Base-by-base conservation (phyloP, 1,284 basidiomycete species). In the Microbotryum silenes-acaulis region DNA sequence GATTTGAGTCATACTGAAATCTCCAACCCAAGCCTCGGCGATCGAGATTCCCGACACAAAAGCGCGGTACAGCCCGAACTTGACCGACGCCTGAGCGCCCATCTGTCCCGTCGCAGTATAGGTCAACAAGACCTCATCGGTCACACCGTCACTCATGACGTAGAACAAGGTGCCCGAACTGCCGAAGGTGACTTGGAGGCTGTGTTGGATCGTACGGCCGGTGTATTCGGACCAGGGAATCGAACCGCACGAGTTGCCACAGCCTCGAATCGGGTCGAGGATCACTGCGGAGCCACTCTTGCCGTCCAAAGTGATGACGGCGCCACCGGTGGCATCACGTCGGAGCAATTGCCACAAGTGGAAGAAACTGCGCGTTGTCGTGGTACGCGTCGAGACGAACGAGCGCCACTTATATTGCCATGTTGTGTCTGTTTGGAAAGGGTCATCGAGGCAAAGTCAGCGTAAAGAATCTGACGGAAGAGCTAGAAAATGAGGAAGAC, bases 331-430 rank as follows among this genome's bases (percentile, higher is more conserved):
- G 23, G 37, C 54, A n/a, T 48, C 55, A 16, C 55, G 45, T 23
- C 46, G 31, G 45, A 57, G 55, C 20, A 57, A 29, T 42, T 57
- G 55, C 23, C 25, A 57, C 23, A 50, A 33, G 48, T 57, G 55
- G 48, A 48, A 48, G 27, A 46, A 57, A 16, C 16, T 53, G 16
- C 51, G 29, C 4, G 51, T 31, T 6, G 33, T 42, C 5, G 27
- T 31, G 29, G 51, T 53, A 8, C 51, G 20, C 6, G 51, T 53
- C 9, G 55, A 57, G 7, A 49, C 46, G 33, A 49, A 57, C 3
- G 45, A 48, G 18, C 49, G 48, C 55, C 55, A 57, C 6, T 27
- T 27, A 47, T 33, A 57, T 10, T 45, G 29, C 55, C 55, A 57
- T 5, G 55, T 48, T 14, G 45, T 27, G 6, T 46, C 55, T 27